These are phyloP conservation scores for Astrocystis sublimbata DNA, from an alignment of 495 filamentous ascomycete species.

Conservation along the genomic window DNA sequence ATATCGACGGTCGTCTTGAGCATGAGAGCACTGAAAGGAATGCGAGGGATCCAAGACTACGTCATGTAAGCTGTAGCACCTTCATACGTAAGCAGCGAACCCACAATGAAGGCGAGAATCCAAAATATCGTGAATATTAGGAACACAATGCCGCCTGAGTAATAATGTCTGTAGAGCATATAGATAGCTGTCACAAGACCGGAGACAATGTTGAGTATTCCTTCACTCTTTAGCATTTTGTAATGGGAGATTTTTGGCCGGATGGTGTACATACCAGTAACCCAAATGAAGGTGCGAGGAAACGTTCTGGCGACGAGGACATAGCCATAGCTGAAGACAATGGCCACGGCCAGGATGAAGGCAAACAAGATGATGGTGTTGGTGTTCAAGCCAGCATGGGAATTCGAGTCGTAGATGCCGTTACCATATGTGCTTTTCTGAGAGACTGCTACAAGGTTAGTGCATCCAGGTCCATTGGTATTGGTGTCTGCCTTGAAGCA, in stretches of 20 bases:
- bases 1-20: constrained; percentile 85
- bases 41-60: constrained; percentile 80
- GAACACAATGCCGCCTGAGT: constrained; percentile 81
- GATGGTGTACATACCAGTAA: constrained; percentile 64
- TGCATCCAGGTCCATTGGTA: background rate
- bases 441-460: constrained; percentile 31
- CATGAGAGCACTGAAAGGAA: constrained; percentile 89
- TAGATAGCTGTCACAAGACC: constrained; percentile 65
- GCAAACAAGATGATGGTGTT: constrained; percentile 85
- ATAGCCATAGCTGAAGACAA: constrained; percentile 74
- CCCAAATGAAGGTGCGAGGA: constrained; percentile 90
- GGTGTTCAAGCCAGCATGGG: constrained; percentile 69
- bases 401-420: constrained; percentile 71
- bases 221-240: constrained; percentile 48
- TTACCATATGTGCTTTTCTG: constrained; percentile 68
- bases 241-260: constrained; percentile 54
- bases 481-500: background rate
- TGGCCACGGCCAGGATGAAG: constrained; percentile 70
- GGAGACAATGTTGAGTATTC: constrained; percentile 83
- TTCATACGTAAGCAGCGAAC: background rate
- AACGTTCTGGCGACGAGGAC: constrained; percentile 75
- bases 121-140: constrained; percentile 70
- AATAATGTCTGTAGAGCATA: constrained; percentile 68
- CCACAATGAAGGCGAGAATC: constrained; percentile 46
- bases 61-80: constrained; percentile 26